phyloP scores from a whole-genome alignment of 768 basidiomycete species.

The Termitomyces sp. region DNA sequence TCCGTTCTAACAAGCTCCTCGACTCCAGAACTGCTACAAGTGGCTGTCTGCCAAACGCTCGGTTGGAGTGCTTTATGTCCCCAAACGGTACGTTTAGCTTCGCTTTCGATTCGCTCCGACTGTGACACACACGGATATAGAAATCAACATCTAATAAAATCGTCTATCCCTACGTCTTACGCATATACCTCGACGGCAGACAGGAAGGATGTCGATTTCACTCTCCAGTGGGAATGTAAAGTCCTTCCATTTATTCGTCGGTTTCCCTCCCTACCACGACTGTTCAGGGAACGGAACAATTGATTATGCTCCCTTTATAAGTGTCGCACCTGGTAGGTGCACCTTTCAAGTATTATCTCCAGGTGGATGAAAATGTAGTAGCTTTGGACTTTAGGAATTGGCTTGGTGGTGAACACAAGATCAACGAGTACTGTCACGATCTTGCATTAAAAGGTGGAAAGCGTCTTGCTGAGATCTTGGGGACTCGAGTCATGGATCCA shows the following conservation, averaged over 20 bases:
- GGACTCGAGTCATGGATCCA: slow-evolving; percentile 62
- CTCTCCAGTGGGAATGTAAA: slow-evolving; percentile 37
- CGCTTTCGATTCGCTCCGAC: neutral
- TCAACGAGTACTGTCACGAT: slow-evolving; percentile 68
- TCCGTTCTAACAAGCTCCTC: neutral
- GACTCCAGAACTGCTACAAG: slow-evolving; percentile 71
- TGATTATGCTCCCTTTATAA: slow-evolving; percentile 46
- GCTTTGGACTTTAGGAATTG: slow-evolving; percentile 75
- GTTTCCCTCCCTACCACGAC: neutral
- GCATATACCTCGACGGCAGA: slow-evolving; percentile 43
- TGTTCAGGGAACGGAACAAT: slow-evolving; percentile 51
- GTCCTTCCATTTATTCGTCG: neutral
- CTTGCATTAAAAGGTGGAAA: slow-evolving; percentile 68
- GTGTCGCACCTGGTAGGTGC: slow-evolving; percentile 40
- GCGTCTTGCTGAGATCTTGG: slow-evolving; percentile 56
- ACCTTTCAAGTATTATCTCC: neutral
- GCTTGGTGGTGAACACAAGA: slow-evolving; percentile 78
- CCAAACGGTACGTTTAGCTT: slow-evolving; percentile 33
- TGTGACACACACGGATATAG: slow-evolving; percentile 23
- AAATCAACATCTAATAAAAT: slow-evolving; percentile 58
- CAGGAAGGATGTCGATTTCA: slow-evolving; percentile 30
- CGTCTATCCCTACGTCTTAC: slow-evolving; percentile 53
- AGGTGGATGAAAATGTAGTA: slow-evolving; percentile 16
- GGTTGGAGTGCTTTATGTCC: slow-evolving; percentile 71
- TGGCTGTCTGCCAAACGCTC: slow-evolving; percentile 74